Evolutionary conservation across 371 early-diverging fungal genomes (phyloP), one percentile per base, ranked within the genome.

Genomic region (Umbelopsis sp.): DNA sequence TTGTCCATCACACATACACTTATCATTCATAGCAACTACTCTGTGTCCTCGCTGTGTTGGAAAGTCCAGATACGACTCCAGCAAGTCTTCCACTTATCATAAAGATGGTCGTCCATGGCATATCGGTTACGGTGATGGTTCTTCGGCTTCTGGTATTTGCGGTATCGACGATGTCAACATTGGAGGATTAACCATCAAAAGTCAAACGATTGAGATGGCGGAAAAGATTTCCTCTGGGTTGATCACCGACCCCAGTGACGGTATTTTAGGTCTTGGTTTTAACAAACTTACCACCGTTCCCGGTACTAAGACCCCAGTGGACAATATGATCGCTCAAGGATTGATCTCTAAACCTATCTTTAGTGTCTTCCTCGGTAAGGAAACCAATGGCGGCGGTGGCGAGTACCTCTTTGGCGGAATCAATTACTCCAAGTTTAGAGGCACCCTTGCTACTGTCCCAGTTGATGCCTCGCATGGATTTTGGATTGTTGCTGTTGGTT

Each of bases 181-280:
- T 18, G 86, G 86, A 32, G 80, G 77, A 29, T 62, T 82, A 44
- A 29, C 64, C 4, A 76, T 85, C 37, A 66, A 67, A 16, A 44
- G 69, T 1, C 85, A 85, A 65, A 70, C 73, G 4, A 74, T 85
- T 52, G 80, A 81, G 37, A 65, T 85, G 1, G 81, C 85, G 38
- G 68, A 71, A 10, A 1, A 65, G 3, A 77, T 80, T 69, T 79
- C 80, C 10, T 11, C 68, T 18, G 37, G 67, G 14, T 78, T 84
- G 37, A 65, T 64, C 10, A 68, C 69, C 14, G 74, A 68, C 4
- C 70, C 75, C 7, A 64, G 70, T 45, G 79, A 81, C 62, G 84
- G 84, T 51, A 71, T 84, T 50, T 68, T 84, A 38, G 82, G 82
- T 44, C 76, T 84, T 16, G 84, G 73, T 10, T 84, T 84, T 51